Evolutionary conservation across 106 monocot species (phyloP).

Genomic region (Apostasia shenzhenica): DNA sequence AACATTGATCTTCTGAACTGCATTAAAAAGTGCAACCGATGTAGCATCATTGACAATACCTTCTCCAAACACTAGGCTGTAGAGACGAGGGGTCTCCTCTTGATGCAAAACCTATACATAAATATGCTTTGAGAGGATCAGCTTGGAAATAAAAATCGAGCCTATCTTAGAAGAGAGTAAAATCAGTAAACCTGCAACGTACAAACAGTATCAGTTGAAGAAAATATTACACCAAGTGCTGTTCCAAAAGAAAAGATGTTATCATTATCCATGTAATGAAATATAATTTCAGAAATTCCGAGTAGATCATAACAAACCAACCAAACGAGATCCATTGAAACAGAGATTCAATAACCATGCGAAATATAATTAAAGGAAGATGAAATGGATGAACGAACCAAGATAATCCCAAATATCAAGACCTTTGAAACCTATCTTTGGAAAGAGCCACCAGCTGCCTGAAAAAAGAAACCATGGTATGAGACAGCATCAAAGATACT

Average conservation of each 20-base stretch:
- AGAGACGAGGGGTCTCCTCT: conserved; percentile 73
- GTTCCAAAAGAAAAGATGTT: conserved; percentile 8
- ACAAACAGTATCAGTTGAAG: conserved; percentile 83
- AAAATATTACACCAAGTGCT: conserved; percentile 86
- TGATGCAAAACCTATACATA: conserved; percentile 47
- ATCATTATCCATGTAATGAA: neutral
- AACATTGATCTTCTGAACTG: conserved; percentile 46
- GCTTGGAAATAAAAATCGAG: neutral
- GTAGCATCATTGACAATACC: conserved; percentile 91
- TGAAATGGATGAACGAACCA: conserved; percentile 26
- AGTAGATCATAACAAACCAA: neutral
- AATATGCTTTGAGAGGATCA: neutral
- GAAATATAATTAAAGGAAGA: neutral
- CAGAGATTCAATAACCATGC: neutral
- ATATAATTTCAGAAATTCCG: neutral
- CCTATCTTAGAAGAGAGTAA: too few relatives aligned
- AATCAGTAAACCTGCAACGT: conserved; percentile 53
- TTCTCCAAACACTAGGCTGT: conserved; percentile 89
- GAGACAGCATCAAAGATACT: too few relatives aligned
- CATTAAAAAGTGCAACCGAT: conserved; percentile 65
- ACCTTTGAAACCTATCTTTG: conserved; percentile 58
- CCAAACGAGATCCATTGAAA: neutral
- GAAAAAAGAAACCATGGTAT: neutral
- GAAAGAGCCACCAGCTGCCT: conserved; percentile 85
- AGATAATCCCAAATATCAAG: conserved; percentile 57